Base-by-base conservation (phyloP, 179 eudicot genomes). In the Corrigiola litoralis region DNA sequence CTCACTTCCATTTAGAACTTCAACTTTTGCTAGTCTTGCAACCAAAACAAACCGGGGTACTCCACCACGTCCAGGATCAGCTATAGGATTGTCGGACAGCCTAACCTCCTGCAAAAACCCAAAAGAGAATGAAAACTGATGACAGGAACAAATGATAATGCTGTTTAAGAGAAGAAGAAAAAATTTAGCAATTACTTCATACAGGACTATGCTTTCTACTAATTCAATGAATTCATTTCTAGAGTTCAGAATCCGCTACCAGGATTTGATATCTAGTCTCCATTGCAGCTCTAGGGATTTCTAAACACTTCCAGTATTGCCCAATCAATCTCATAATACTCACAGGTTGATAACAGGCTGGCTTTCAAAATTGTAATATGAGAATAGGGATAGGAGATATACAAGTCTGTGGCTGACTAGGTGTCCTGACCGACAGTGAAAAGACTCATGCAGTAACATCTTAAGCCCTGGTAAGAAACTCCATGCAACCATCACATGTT, bases 1-100 rank as follows among this genome's bases (percentile, higher is more conserved):
- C 97, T 94, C 97, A 75, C 99, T 90, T 70, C 97, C 97, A 73
- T 94, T 94, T 25, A 94, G 68, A 16, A 81, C 57, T 79, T 81
- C 75, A 53, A 94, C 82, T 77, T 83, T 86, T 47, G 89, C 80
- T 57, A 94, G 78, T 38, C 95, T 80, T 55, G 99, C 96, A 83
- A 90, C 78, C 76, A 94, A 69, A 61, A 80, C 89, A 83, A 81
- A 94, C 80, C 97, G 79, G 45, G 94, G 85, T 58, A 88, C 63
- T 32, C 96, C 96, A 34, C 96, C 96, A 79, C 57, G 79, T 64
- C 84, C 82, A 58, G 92, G 81, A 85, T 94, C 97, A 62, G 87
- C 79, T 34, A 86, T 54, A 77, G 94, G 97, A 82, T 94, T 94
- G 33, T 84, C 97, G 24, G 91, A 81, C 36, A 90, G 82, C 84